These are phyloP conservation scores for Acrodontium crateriforme DNA, from an alignment of 2,329 filamentous ascomycete genomes.

Conservation along the genomic window DNA sequence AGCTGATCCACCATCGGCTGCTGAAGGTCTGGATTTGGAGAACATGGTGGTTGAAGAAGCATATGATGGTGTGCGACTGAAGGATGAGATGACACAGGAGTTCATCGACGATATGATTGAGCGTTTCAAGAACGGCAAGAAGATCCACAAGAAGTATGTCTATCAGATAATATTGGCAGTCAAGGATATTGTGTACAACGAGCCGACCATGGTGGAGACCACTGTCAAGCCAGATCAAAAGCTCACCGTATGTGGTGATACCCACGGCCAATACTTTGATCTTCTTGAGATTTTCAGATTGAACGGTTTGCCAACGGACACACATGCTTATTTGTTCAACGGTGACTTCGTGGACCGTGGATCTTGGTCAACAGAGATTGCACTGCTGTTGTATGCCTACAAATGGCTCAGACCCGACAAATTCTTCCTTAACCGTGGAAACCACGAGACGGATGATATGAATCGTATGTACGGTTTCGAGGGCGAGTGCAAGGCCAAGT, in stretches of 20 bases:
- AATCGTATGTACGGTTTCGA: constrained; percentile 97
- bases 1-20: constrained; percentile 79
- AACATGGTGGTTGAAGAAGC: constrained; percentile 66
- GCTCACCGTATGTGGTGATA: constrained; percentile 93
- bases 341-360: constrained; percentile 97
- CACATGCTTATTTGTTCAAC: constrained; percentile 93
- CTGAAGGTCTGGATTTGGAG: constrained; percentile 79
- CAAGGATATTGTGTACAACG: constrained; percentile 77
- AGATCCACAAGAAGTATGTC: constrained; percentile 88
- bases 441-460: constrained; percentile 91
- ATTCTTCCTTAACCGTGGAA: constrained; percentile 94
- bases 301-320: constrained; percentile 72
- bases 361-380: constrained; percentile 97
- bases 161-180: constrained; percentile 90
- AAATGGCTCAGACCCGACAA: constrained; percentile 76
- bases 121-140: constrained; percentile 91
- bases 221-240: constrained; percentile 62
- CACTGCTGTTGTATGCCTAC: constrained; percentile 83
- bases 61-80: constrained; percentile 74
- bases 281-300: constrained; percentile 89
- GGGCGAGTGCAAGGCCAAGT: constrained; percentile 95
- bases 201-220: constrained; percentile 94
- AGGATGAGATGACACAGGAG: constrained; percentile 79
- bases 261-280: constrained; percentile 96
- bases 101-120: constrained; percentile 97